Base-by-base conservation (phyloP, 1,139 yeast species). In the Starmera stellimalicola region DNA sequence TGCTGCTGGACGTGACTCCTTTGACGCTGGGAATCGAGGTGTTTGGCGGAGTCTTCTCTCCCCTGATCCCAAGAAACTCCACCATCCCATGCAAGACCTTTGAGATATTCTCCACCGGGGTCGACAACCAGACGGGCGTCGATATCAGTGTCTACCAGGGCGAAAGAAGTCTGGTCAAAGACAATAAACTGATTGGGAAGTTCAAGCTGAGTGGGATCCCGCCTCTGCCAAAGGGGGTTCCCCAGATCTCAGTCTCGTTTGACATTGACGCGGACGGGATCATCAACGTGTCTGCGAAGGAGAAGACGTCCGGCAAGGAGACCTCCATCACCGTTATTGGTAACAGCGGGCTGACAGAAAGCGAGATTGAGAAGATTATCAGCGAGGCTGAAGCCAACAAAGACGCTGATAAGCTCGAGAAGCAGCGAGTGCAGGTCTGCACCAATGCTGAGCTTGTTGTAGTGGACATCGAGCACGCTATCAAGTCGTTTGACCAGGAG, bases 241-340 rank as follows among this genome's bases (percentile, higher is more conserved):
- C 93, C 3, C 84, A 81, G 50, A 77, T 81, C 38, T 74, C 72
- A 19, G 91, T 81, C 7, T 63, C 73, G 2, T 81, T 80, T 57
- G 84, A 75, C 51, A 77, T 81, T 37, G 88, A 81, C 57, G 88
- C 87, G 0, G 91, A 81, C 58, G 93, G 94, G 12, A 81, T 81
- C 33, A 77, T 81, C 36, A 77, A 77, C 43, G 91, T 81, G 2
- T 65, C 77, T 38, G 93, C 91, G 0, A 62, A 63, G 18, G 93
- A 81, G 47, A 72, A 70, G 42, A 74, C 78, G 1, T 73, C 77
- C 16, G 70, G 70, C 7, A 57, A 62, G 41, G 61, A 60, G 29
- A 60, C 70, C 3, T 75, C 84, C 1, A 78, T 81, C 30, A 79
- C 80, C 26, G 85, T 81, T 0, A 70, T 79, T 17, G 82, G 79